These are phyloP conservation scores for Wickerhamomyces sp. DNA, from an alignment of 1,139 yeast genomes.

Conservation along the genomic window DNA sequence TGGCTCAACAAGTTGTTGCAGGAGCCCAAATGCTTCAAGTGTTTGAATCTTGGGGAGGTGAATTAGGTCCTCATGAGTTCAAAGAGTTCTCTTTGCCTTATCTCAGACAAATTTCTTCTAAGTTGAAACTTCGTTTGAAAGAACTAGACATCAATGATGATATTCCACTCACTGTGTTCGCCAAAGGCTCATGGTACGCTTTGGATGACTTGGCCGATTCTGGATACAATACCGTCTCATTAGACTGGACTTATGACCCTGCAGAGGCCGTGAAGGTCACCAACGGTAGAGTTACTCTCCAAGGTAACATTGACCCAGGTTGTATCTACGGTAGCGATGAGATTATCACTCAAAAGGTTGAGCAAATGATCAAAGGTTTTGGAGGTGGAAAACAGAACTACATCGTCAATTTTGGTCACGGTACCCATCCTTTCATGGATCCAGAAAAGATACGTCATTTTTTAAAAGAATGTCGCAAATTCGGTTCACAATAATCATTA, in stretches of 20 bases:
- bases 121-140: slow-evolving; percentile 62
- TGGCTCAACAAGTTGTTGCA: slow-evolving; percentile 92
- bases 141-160: slow-evolving; percentile 69
- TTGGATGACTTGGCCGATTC: slow-evolving; percentile 76
- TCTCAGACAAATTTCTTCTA: slow-evolving; percentile 66
- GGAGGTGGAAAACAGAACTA: slow-evolving; percentile 90
- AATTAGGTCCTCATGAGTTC: slow-evolving; percentile 86
- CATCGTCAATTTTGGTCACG: slow-evolving; percentile 94
- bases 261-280: slow-evolving; percentile 78
- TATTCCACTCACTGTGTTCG: slow-evolving; percentile 86
- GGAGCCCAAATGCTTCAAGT: slow-evolving; percentile 98
- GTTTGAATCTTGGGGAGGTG: slow-evolving; percentile 98
- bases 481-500: slow-evolving; percentile 43
- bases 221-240: slow-evolving; percentile 84
- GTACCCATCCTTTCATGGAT: slow-evolving; percentile 95
- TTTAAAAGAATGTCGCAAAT: slow-evolving; percentile 80
- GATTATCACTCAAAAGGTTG: slow-evolving; percentile 72
- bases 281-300: slow-evolving; percentile 77
- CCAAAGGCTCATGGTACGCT: slow-evolving; percentile 98
- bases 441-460: slow-evolving; percentile 85
- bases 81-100: slow-evolving; percentile 86
- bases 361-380: slow-evolving; percentile 82
- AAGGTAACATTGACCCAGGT: slow-evolving; percentile 96
- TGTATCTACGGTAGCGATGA: slow-evolving; percentile 87
- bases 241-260: slow-evolving; percentile 91